A percentile compares a stretch with the other conserved stretches of the same genome.
Conservation (phyloP, 2,329 filamentous ascomycete genomes). For the Phialemonium atrogriseum region DNA sequence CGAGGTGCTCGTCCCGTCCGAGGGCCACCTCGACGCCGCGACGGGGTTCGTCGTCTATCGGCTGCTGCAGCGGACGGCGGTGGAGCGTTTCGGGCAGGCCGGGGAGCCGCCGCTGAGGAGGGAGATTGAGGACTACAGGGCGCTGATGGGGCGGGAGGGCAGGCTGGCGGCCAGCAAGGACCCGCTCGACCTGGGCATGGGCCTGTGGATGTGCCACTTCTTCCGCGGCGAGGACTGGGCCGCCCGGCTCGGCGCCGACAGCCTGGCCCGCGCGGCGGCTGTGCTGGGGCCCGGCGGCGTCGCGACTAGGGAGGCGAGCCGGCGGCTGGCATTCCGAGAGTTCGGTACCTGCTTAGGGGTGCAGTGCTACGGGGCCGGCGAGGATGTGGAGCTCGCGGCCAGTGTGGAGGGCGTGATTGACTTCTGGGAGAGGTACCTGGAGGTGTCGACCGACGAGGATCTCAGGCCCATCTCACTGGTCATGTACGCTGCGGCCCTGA, state of each 20-base stretch:
- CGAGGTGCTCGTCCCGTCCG: conserved; percentile 34
- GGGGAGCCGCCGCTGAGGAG: conserved; percentile 24
- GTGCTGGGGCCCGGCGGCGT: conserved; percentile 16
- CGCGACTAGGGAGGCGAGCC: conserved; percentile 14
- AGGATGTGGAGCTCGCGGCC: conserved; percentile 21
- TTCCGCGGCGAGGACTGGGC: conserved; percentile 41
- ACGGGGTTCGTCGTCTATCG: conserved; percentile 44
- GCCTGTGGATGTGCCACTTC: conserved; percentile 48
- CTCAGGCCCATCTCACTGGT: conserved; percentile 44
- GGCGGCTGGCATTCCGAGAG: conserved; percentile 43
- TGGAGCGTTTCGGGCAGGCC: conserved; percentile 12
- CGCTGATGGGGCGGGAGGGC: conserved; percentile 36
- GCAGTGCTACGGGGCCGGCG: conserved; percentile 23
- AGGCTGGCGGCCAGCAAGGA: conserved; percentile 36
- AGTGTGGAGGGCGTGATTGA: conserved; percentile 19
- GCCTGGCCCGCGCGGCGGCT: conserved; percentile 17
- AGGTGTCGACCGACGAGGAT: conserved; percentile 25
- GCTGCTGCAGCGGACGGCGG: conserved; percentile 35
- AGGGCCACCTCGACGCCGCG: conserved; percentile 48
- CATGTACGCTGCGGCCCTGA: conserved; percentile 48
- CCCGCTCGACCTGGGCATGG: conserved; percentile 51
- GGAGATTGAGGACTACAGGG: conserved; percentile 44
- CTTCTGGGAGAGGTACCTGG: conserved; percentile 26
- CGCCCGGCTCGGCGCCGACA: conserved; percentile 20
- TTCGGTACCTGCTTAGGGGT: conserved; percentile 44